phyloP scores from a whole-genome alignment of 306 rosid species.

The Benincasa hispida region DNA sequence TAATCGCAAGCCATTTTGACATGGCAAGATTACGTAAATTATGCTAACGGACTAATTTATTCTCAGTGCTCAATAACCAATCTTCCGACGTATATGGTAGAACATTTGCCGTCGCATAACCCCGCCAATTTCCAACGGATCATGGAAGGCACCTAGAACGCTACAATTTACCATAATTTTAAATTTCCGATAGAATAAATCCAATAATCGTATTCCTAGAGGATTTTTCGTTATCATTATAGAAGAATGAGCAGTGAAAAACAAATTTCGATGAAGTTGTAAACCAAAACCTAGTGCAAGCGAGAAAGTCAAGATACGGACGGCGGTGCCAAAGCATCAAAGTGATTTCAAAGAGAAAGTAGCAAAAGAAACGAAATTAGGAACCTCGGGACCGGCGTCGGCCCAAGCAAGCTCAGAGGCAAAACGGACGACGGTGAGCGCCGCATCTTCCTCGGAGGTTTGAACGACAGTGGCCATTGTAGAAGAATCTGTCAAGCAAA shows the following conservation, averaged over 20 bases:
- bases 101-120: neutral
- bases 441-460: constrained; percentile 83
- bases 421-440: constrained; percentile 68
- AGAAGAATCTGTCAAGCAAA: constrained; percentile 18
- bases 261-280: neutral
- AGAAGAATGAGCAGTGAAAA: neutral
- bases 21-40: neutral
- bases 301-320: neutral
- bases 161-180: neutral
- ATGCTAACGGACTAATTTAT: neutral
- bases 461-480: constrained; percentile 81
- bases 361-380: neutral
- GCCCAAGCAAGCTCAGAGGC: constrained; percentile 88
- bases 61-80: neutral
- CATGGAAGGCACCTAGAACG: neutral
- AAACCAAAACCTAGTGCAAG: neutral
- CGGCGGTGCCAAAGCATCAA: neutral
- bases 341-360: neutral
- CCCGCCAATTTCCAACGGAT: neutral
- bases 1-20: neutral
- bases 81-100: neutral
- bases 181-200: neutral
- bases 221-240: no score
- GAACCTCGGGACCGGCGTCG: constrained; percentile 85
- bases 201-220: neutral